Base-by-base conservation (phyloP, 441 rosid genomes). In the Euphorbia celastroides region DNA sequence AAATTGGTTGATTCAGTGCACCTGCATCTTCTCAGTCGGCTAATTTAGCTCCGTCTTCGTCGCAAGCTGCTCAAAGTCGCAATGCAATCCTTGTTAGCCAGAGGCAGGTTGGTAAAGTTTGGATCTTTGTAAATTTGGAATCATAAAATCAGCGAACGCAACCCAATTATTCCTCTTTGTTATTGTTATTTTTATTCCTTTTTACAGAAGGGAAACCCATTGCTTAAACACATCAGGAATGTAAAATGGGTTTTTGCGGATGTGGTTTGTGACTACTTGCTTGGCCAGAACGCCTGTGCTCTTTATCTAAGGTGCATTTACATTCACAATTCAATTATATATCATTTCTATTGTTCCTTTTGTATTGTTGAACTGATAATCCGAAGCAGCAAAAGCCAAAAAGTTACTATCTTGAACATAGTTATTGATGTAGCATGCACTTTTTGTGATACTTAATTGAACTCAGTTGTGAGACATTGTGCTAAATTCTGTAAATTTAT, bases 151-250 rank as follows among this genome's bases (percentile, higher is more conserved):
- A n/a, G 7, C 55, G 9, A 57, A 56, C 13, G 30, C 5, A 25
- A 54, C 28, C 13, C 6, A 23, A 25, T 54, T 1, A 54, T 14
- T 12, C 60, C n/a, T 5, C 19, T 12, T 30, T 5, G 7, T 2
- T 26, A 16, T 12, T 38, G 19, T 34, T 34, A 34, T 34, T 34
- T 4, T 34, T 3, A 34, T 11, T 41, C 31, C 56, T n/a, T 31
- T 72, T 73, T 22, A 83, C 86, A 91, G 99, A 94, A 94, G 81
- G 99, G 99, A 28, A 94, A 91, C 69, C 96, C 97, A 16, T 83
- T 94, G 77, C 97, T 92, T 57, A 92, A 92, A 70, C 82, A 88
- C 74, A 88, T 94, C 27, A 82, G 96, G 71, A 94, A 92, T 59
- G 94, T 87, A 68, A 89, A 81, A 79, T 92, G 96, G 96, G 79